Evolutionary conservation across 495 filamentous ascomycete genomes (phyloP), one percentile per base, ranked within the genome.

Genomic region (Penicillium longicatenatum): DNA sequence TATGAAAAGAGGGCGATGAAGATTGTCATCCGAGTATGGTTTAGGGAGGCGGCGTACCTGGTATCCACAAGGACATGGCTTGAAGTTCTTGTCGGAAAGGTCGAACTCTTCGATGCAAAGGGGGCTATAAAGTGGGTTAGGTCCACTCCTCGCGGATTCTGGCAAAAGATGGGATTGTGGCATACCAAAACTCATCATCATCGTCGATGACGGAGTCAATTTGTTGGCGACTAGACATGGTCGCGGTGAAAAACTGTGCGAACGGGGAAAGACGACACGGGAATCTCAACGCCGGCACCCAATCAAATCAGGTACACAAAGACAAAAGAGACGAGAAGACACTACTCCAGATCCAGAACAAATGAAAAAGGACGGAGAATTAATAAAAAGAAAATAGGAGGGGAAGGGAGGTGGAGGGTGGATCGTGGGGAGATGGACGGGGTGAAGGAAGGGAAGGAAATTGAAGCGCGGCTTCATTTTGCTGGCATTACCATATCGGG

Each of bases 71-170:
- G 93, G 95, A 78, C 95, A 99, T 58, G 95, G 95, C 63, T 86
- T 89, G 76, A 99, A 99, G 79, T 95, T 96, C 73, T 90, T 89
- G 78, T 99, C 95, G 29, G 91, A 92, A 41, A 97, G 86, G 70
- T 98, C 95, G 68, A 98, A 92, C 79, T 98, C 95, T 79, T 99
- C 95, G 71, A 99, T 94, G 77, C 95, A 99, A 46, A 99, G 89
- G 66, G 95, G 95, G 73, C 91, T 94, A 66, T 33, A 46, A 45
- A 43, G 33, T 39, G 17, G 24, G 63, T 72, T 35, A 70, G 62
- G 44, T 45, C 37, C 31, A 22, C 46, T 35, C 30, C 50, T 30
- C 26, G 14, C 4, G 50, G 16, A 48, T 14, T n/a, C 37, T 44
- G 39, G 30, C 21, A 37, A 47, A 14, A n/a, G 6, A 11, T 2